Percentiles rank a stretch among this genome's conserved stretches.
Conservation (phyloP, 306 rosid species). For the Parietaria judaica region DNA sequence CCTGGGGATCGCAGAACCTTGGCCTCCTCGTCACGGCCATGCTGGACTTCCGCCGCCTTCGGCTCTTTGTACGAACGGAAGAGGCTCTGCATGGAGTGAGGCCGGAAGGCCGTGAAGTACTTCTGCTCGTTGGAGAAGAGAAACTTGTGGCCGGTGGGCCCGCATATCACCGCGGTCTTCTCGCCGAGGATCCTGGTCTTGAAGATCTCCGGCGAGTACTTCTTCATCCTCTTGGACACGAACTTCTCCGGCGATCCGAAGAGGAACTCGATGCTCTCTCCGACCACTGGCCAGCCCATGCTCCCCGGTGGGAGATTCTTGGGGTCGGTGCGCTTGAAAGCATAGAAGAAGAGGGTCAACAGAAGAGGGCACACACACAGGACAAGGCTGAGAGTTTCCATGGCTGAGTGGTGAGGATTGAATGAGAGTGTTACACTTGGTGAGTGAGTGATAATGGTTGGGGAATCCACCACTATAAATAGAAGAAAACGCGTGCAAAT, state of each 20-base stretch:
- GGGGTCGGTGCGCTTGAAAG: not conserved
- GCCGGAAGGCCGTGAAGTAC: slow-evolving; percentile 38
- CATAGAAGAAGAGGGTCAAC: too few species aligned
- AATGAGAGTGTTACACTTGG: too few species aligned
- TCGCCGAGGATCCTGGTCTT: slow-evolving; percentile 51
- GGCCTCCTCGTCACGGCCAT: slow-evolving; percentile 17
- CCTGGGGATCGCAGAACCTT: slow-evolving; percentile 31
- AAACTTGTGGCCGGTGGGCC: slow-evolving; percentile 50
- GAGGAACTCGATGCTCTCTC: slow-evolving; percentile 42
- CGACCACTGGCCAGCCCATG: slow-evolving; percentile 56
- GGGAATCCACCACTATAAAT: too few species aligned
- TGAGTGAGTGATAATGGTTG: too few species aligned
- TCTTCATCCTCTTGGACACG: slow-evolving; percentile 30
- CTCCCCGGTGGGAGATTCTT: slow-evolving; percentile 52
- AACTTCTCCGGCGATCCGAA: slow-evolving; percentile 36
- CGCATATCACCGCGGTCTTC: slow-evolving; percentile 46
- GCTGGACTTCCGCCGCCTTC: slow-evolving; percentile 5
- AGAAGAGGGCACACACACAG: too few species aligned
- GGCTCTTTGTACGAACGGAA: slow-evolving; percentile 25
- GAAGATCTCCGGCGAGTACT: slow-evolving; percentile 47
- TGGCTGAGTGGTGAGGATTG: too few species aligned
- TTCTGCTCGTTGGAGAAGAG: slow-evolving; percentile 47
- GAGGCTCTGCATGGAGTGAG: slow-evolving; percentile 28
- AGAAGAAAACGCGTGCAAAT: too few species aligned
- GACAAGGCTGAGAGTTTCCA: too few species aligned